These are phyloP conservation scores for Anisodus tanguticus DNA, from an alignment of 257 asterid species.

Conservation along the genomic window DNA sequence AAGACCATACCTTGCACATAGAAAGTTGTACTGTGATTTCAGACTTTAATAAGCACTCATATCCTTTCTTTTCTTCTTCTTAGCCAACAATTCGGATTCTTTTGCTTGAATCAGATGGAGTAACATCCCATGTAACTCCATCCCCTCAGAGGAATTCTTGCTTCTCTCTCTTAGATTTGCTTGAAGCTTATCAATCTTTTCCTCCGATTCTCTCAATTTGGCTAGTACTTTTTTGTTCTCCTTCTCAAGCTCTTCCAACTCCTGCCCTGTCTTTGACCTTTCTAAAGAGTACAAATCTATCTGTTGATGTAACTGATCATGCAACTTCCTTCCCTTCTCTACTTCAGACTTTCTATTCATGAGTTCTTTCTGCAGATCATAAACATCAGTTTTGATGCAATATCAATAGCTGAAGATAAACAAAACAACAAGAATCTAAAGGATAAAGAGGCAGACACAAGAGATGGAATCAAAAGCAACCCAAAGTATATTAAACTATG, in stretches of 20 bases:
- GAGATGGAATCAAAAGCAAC: no score
- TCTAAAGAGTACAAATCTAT: slow-evolving; percentile 44
- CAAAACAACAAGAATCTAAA: no score
- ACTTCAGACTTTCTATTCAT: slow-evolving; percentile 46
- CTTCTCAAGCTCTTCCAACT: slow-evolving; percentile 55
- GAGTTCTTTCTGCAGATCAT: slow-evolving; percentile 60
- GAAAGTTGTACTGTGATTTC: slow-evolving; percentile 67
- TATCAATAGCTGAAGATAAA: no score
- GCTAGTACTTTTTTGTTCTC: slow-evolving; percentile 61
- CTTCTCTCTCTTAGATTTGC: slow-evolving; percentile 49
- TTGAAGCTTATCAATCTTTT: slow-evolving; percentile 57
- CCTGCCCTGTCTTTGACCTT: slow-evolving; percentile 55
- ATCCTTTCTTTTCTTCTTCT: slow-evolving; percentile 54
- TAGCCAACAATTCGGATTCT: slow-evolving; percentile 65
- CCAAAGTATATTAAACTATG: no score
- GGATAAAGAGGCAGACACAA: no score
- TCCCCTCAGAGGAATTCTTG: slow-evolving; percentile 60
- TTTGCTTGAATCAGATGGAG: slow-evolving; percentile 70
- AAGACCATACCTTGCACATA: slow-evolving; percentile 53
- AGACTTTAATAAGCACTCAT: slow-evolving; percentile 53
- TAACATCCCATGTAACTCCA: slow-evolving; percentile 69
- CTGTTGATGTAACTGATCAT: slow-evolving; percentile 54
- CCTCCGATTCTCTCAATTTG: slow-evolving; percentile 54
- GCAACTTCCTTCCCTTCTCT: slow-evolving; percentile 55
- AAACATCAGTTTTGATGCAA: slow-evolving; percentile 26